Evolutionary conservation across 495 filamentous ascomycete genomes (phyloP).

Genomic region (Penicillium cataractarum): DNA sequence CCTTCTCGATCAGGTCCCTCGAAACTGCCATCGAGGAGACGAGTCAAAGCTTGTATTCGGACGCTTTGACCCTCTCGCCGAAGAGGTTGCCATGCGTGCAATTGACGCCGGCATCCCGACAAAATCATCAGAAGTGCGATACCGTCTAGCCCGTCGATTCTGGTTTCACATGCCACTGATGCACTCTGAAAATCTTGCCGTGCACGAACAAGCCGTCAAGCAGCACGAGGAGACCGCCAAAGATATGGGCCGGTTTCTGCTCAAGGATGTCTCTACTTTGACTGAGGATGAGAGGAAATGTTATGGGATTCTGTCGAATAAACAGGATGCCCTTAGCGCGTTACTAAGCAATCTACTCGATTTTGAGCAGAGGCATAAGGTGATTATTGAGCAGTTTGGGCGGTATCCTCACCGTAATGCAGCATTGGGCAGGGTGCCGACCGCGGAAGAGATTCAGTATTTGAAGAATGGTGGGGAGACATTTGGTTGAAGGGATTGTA

Average conservation of each 20-base stretch:
- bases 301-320: conserved; percentile 14
- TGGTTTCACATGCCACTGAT: conserved; percentile 43
- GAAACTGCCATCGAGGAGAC: conserved; percentile 39
- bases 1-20: conserved; percentile 36
- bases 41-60: conserved; percentile 34
- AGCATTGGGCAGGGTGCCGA: conserved; percentile 25
- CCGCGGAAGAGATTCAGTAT: conserved; percentile 29
- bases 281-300: conserved; percentile 25
- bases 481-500: conserved; percentile 10
- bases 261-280: conserved; percentile 13
- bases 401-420: conserved; percentile 33
- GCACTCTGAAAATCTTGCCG: conserved; percentile 34
- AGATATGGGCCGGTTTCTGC: conserved; percentile 25
- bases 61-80: conserved; percentile 35
- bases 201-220: conserved; percentile 30
- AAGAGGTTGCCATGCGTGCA: conserved; percentile 27
- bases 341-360: conserved; percentile 20
- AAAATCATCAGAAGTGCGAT: conserved; percentile 25
- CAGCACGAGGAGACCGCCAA: conserved; percentile 25
- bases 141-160: conserved; percentile 31
- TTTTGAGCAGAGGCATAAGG: conserved; percentile 33
- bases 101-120: conserved; percentile 21
- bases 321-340: conserved; percentile 15
- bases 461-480: conserved; percentile 33
- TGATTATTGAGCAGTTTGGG: conserved; percentile 35